Evolutionary conservation across 176 grass and related monocot species (phyloP).

Genomic region (Olyra latifolia): DNA sequence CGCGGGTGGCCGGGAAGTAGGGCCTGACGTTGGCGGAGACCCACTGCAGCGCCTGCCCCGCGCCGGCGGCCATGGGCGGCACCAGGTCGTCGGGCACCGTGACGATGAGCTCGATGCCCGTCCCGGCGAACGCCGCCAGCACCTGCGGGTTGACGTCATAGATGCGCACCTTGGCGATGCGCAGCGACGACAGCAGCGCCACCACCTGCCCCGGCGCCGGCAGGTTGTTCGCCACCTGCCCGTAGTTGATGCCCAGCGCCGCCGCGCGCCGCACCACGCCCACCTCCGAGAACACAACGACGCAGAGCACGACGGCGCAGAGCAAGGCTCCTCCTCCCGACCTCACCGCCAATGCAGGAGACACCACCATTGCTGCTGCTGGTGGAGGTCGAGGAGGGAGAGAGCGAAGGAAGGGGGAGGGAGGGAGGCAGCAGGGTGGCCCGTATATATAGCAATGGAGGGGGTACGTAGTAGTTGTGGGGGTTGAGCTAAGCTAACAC

Average conservation of each 20-base stretch:
- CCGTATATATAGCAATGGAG: constrained; percentile 29
- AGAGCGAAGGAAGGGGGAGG: constrained; percentile 31
- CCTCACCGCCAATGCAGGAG: background rate
- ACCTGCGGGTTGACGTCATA: constrained; percentile 91
- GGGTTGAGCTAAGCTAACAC: constrained; percentile 32
- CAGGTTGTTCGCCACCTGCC: constrained; percentile 89
- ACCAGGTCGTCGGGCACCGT: constrained; percentile 87
- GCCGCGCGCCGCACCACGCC: constrained; percentile 31
- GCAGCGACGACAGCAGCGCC: constrained; percentile 59
- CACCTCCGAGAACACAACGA: constrained; percentile 45
- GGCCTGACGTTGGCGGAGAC: constrained; percentile 49
- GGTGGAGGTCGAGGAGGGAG: background rate
- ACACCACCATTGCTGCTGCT: constrained; percentile 24
- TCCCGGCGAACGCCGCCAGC: constrained; percentile 64
- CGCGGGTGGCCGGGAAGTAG: constrained; percentile 77
- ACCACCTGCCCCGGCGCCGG: constrained; percentile 62
- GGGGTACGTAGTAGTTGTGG: constrained; percentile 21
- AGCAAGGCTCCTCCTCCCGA: background rate
- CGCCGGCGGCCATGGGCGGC: constrained; percentile 36
- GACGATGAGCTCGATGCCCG: constrained; percentile 75
- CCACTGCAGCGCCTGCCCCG: constrained; percentile 66
- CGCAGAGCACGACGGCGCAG: constrained; percentile 42
- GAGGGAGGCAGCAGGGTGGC: background rate
- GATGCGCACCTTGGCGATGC: constrained; percentile 71
- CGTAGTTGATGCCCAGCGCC: constrained; percentile 93